These are phyloP conservation scores for Pachysandra terminalis DNA, from an alignment of 164 flowering plant species.

Conservation along the genomic window DNA sequence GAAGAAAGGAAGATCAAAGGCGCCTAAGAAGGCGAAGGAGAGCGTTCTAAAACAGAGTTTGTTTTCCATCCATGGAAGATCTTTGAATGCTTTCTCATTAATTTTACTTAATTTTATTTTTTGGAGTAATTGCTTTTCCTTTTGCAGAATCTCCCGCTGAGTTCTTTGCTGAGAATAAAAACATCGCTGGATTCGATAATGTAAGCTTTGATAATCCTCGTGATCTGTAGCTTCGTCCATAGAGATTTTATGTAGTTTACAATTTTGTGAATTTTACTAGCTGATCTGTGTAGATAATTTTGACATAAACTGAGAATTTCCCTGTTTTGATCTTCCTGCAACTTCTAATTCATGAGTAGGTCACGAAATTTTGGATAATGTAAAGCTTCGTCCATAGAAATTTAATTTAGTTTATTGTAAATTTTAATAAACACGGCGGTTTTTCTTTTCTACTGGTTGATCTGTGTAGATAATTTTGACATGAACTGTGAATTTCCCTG, in stretches of 20 bases:
- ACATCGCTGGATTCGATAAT: slow-evolving; percentile 95
- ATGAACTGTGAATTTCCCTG: background rate
- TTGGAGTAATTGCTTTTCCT: background rate
- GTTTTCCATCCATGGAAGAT: slow-evolving; percentile 7
- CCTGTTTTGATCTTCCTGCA: background rate
- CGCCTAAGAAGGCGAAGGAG: slow-evolving; percentile 58
- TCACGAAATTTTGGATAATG: slow-evolving; percentile 48
- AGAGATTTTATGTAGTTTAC: background rate
- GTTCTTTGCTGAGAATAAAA: slow-evolving; percentile 96
- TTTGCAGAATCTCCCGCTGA: slow-evolving; percentile 97
- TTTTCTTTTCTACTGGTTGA: background rate
- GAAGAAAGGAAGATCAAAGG: slow-evolving; percentile 55
- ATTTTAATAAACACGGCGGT: background rate
- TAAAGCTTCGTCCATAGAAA: slow-evolving; percentile 13
- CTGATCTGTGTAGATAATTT: no score
- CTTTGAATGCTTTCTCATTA: slow-evolving; percentile 12
- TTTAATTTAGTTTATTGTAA: background rate
- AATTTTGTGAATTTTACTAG: background rate
- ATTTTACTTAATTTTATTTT: background rate
- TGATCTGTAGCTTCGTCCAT: background rate
- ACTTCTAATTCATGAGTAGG: background rate
- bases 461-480: background rate
- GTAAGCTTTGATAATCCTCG: slow-evolving; percentile 32
- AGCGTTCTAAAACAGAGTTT: slow-evolving; percentile 85
- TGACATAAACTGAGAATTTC: background rate